A percentile compares a stretch with the other conserved stretches of the same genome.
Conservation (phyloP, 2,329 filamentous ascomycete genomes). For the Remersonia thermophila region DNA sequence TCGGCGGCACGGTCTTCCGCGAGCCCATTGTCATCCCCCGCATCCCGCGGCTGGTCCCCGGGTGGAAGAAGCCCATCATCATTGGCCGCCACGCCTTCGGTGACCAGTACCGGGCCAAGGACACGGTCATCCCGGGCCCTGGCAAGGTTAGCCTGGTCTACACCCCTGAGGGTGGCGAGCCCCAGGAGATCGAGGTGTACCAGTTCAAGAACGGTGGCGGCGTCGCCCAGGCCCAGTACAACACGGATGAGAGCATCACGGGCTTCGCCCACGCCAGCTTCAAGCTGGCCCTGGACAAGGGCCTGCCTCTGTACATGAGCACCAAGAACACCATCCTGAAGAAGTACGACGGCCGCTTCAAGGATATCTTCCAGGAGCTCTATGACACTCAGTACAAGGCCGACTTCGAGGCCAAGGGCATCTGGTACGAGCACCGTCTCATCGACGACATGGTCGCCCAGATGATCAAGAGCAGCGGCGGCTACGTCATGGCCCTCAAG, state of each 20-base stretch:
- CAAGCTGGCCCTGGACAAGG: constrained; percentile 83
- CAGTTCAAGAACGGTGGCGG: constrained; percentile 79
- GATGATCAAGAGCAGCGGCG: constrained; percentile 98
- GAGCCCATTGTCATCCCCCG: constrained; percentile 94
- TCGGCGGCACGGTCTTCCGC: constrained; percentile 94
- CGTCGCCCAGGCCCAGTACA: constrained; percentile 93
- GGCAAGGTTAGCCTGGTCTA: constrained; percentile 92
- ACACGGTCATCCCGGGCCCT: constrained; percentile 67
- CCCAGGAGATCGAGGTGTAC: constrained; percentile 79
- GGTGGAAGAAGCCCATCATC: constrained; percentile 98
- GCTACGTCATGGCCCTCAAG: constrained; percentile 96
- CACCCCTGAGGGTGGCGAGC: constrained; percentile 71
- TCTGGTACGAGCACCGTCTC: constrained; percentile 98
- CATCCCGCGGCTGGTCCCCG: constrained; percentile 84
- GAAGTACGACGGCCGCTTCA: constrained; percentile 97
- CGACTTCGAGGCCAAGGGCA: constrained; percentile 78
- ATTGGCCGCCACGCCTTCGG: constrained; percentile 97
- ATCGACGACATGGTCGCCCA: constrained; percentile 99
- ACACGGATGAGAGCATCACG: constrained; percentile 88
- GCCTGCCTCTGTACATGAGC: constrained; percentile 95
- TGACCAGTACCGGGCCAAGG: constrained; percentile 96
- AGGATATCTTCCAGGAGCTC: constrained; percentile 98
- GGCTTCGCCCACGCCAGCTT: constrained; percentile 95
- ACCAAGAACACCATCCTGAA: constrained; percentile 99
- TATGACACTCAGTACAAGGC: constrained; percentile 80